Base-by-base conservation (phyloP, 2,329 filamentous ascomycete species). In the Aspergillus luchuensis region DNA sequence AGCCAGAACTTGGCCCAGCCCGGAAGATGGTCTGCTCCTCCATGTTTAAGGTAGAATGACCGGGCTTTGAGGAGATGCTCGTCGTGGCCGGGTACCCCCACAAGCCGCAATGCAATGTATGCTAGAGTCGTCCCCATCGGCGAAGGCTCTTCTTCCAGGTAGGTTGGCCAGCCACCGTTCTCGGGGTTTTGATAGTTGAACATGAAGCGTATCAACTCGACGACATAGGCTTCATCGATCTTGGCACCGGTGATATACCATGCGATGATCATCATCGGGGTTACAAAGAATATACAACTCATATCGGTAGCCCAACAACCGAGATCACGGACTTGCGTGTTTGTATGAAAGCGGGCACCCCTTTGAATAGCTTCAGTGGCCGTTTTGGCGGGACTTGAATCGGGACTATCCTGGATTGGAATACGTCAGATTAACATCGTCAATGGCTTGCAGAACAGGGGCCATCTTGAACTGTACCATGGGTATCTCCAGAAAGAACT, bases 281-380 rank as follows among this genome's bases (percentile, higher is more conserved):
- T 62, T 3, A 62, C 57, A 10, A 62, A 62, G n/a, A 59, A 56
- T 3, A 62, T 62, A 17, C 52, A 59, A 5, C 30, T 54, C 21
- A 62, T 3, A n/a, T 62, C 60, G 4, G 57, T 47, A 0, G 56
- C 56, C 57, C 60, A 62, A 39, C 60, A 62, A 3, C 60, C 60
- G 6, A 52, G 28, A 1, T 28, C 45, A 1, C 36, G 33, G 1
- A 61, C 50, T 8, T 62, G 60, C 7, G 51, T 30, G 2, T n/a
- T 23, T 2, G 17, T 56, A 4, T 57, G 48, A 15, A 43, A 58
- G 3, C 8, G 25, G 38, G 4, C n/a, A 0, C 36, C 56, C 5
- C 21, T 51, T 0, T 33, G 4, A 3, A 51, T 39, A 10, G 25
- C 38, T 3, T 52, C 56, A 4, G 48, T 36, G 17, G 38, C 23